Conservation (phyloP, 73 alveolate genomes). For the Paramecium bursaria region DNA sequence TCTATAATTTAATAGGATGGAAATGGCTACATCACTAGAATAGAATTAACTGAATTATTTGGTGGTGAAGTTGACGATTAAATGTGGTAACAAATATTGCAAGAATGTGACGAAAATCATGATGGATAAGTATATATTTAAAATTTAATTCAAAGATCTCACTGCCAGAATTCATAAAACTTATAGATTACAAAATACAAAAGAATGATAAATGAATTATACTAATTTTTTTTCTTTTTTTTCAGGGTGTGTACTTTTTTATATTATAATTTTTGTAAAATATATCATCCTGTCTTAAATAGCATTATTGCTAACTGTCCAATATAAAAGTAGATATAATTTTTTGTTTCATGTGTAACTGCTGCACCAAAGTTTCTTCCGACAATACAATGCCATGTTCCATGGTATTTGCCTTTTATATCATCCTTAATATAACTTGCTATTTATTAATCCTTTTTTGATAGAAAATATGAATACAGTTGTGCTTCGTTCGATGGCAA, state of each 20-base stretch:
- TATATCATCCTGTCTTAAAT: conserved; percentile 81
- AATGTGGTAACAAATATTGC: conserved; percentile 42
- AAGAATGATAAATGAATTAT: too few relatives aligned
- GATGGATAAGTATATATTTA: conserved; percentile 37
- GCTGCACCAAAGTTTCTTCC: conserved; percentile 95
- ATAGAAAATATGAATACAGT: not conserved
- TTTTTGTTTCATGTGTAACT: conserved; percentile 93
- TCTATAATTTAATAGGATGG: not conserved
- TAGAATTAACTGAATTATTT: conserved; percentile 45
- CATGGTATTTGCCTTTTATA: conserved; percentile 68
- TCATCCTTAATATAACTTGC: conserved; percentile 68
- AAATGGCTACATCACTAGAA: conserved; percentile 39
- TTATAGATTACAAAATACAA: too few relatives aligned
- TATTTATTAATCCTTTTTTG: conserved; percentile 55
- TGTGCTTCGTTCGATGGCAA: conserved; percentile 61
- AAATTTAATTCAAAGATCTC: too few relatives aligned
- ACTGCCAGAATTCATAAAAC: too few relatives aligned
- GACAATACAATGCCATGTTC: conserved; percentile 97
- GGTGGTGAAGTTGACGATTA: conserved; percentile 44
- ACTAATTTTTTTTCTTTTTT: too few relatives aligned
- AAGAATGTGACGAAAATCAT: conserved; percentile 41
- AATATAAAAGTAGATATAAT: conserved; percentile 95
- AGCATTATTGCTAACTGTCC: conserved; percentile 97
- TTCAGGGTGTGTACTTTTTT: too few relatives aligned
- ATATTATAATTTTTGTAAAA: too few relatives aligned